Evolutionary conservation across 768 basidiomycete species (phyloP).

Genomic region (Psilocybe cubensis): DNA sequence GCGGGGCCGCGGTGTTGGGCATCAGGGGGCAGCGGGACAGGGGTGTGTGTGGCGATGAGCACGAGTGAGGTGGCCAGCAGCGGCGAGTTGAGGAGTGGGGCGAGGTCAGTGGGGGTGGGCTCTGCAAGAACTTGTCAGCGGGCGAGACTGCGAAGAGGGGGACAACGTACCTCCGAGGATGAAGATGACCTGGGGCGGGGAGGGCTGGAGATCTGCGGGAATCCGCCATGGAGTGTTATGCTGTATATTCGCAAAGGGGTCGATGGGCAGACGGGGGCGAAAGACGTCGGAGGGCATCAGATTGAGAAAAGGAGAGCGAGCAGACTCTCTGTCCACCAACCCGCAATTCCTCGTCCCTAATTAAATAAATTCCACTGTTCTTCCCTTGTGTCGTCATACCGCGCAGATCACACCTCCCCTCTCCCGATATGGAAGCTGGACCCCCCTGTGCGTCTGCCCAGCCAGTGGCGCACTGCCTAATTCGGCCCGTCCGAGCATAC

Average conservation of each 20-base stretch:
- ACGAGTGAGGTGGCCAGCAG: conserved; percentile 37
- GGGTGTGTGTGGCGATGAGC: conserved; percentile 44
- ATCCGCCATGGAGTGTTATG: conserved; percentile 28
- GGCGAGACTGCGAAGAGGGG: not conserved
- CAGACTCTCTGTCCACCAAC: too few species aligned
- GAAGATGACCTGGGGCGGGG: conserved; percentile 35
- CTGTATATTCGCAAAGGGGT: conserved; percentile 34
- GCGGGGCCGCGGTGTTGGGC: conserved; percentile 19
- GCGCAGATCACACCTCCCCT: not conserved
- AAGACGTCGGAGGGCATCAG: conserved; percentile 27
- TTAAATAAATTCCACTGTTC: not conserved
- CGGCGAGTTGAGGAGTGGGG: conserved; percentile 37
- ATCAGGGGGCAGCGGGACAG: conserved; percentile 30
- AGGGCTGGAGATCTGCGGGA: conserved; percentile 16
- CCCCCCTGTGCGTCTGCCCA: not conserved
- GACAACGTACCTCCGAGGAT: conserved; percentile 36
- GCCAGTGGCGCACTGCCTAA: not conserved
- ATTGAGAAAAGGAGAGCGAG: not conserved
- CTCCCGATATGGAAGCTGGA: not conserved
- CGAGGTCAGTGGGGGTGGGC: conserved; percentile 35
- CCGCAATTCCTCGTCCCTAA: too few species aligned
- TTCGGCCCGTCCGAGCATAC: not conserved
- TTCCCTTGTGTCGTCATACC: not conserved
- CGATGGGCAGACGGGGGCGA: conserved; percentile 39
- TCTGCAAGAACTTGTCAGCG: conserved; percentile 25